Base-by-base conservation (phyloP, 2,329 filamentous ascomycete genomes). In the Hymenoscyphus scutula region DNA sequence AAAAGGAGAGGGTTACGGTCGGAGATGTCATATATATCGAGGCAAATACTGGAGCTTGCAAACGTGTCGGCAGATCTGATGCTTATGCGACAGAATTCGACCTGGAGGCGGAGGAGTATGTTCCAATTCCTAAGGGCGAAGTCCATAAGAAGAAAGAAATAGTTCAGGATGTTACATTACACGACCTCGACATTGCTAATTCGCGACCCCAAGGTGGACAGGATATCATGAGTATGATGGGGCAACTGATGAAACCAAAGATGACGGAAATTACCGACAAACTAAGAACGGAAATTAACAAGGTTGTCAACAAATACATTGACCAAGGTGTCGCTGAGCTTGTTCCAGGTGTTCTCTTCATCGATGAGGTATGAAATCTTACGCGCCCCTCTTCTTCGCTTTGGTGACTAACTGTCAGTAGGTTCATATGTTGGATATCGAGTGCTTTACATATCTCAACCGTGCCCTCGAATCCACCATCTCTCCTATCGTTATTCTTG, bases 201-300 rank as follows among this genome's bases (percentile, higher is more conserved):
- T 90, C 95, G 15, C 84, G 94, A 72, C 95, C 95, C 4, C 92
- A 98, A 80, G 95, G 95, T 59, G 95, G 95, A 53, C 95, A 99
- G 81, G 95, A 99, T 77, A 96, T 99, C 69, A 98, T 99, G 93
- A 97, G 93, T 81, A 98, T 99, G 95, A 98, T 99, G 94, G 95
- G 95, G 72, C 95, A 99, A 78, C 80, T 99, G 74, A 97, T 98
- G 92, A 98, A 98, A 84, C 95, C 95, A 65, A 96, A 96, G 82
- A 97, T 97, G 88, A 99, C 95, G 5, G 95, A 99, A 77, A 98
- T 99, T 74, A 99, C 95, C 32, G 95, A 99, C 78, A 99, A 99
- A 81, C 81, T 99, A 73, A 87, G 95, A 64, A 82, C 86, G 61
- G 95, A 99, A 80, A 98, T 99, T 81, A 97, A 99, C 85, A 98